A percentile compares a stretch with the other conserved stretches of the same genome.
These are phyloP conservation scores for Gaeumannomyces tritici DNA, from an alignment of 2,329 filamentous ascomycete genomes.

Conservation along the genomic window DNA sequence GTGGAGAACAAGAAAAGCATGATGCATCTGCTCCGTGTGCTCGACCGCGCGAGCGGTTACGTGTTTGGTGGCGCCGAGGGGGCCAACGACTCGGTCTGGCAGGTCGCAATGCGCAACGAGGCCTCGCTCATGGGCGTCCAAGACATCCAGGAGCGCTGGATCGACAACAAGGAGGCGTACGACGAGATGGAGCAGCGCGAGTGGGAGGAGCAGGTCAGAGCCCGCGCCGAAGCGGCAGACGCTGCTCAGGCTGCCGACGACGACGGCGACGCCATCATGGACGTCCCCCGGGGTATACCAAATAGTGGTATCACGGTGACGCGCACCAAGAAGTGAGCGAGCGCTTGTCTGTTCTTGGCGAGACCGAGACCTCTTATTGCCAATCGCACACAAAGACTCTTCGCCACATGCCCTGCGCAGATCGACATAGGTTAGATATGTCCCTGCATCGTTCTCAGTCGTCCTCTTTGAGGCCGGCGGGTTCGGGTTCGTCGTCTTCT, in stretches of 20 bases:
- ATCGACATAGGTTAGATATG: not conserved
- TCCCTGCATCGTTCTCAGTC: conserved; percentile 11
- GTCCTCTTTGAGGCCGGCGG: conserved; percentile 36
- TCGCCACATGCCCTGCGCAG: not conserved
- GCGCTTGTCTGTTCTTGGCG: not conserved
- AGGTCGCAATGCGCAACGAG: conserved; percentile 78
- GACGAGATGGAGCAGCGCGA: conserved; percentile 70
- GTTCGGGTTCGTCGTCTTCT: conserved; percentile 34
- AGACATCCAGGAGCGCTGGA: conserved; percentile 93
- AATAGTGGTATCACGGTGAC: conserved; percentile 64
- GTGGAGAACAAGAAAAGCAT: conserved; percentile 97
- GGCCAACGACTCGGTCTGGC: conserved; percentile 95
- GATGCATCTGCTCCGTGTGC: conserved; percentile 80
- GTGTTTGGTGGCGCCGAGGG: conserved; percentile 85
- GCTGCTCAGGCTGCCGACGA: conserved; percentile 22
- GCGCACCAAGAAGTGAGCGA: conserved; percentile 47
- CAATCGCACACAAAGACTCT: not conserved
- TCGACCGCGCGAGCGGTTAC: conserved; percentile 89
- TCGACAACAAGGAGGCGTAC: conserved; percentile 81
- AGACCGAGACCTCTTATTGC: not conserved
- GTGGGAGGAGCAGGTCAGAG: conserved; percentile 59
- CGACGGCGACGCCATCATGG: conserved; percentile 28
- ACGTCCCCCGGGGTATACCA: conserved; percentile 38
- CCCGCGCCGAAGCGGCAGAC: conserved; percentile 12
- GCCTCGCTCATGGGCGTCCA: conserved; percentile 67